Evolutionary conservation across 768 basidiomycete species (phyloP).

Genomic region (Collybia nuda): DNA sequence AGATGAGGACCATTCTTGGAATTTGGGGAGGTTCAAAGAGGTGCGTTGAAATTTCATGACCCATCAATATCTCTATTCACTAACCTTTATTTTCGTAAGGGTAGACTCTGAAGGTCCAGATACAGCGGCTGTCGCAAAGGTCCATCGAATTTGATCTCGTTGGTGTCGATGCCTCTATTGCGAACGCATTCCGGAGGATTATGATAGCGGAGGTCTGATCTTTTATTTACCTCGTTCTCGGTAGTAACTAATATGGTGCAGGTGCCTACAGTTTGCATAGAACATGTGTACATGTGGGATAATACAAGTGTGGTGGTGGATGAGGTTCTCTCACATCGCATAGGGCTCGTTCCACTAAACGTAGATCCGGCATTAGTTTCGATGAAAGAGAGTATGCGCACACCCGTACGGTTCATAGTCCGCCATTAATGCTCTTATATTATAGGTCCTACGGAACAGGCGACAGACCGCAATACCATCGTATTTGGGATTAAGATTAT

Average conservation of each 20-base stretch:
- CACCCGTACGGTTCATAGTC: background rate
- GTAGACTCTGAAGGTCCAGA: conserved; percentile 71
- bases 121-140: conserved; percentile 78
- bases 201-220: conserved; percentile 85
- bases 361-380: conserved; percentile 77
- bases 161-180: conserved; percentile 94
- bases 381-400: conserved; percentile 42
- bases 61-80: conserved; percentile 8
- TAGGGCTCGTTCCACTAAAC: conserved; percentile 89
- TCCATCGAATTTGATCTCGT: conserved; percentile 94
- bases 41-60: conserved; percentile 41
- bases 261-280: conserved; percentile 92
- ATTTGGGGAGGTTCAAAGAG: conserved; percentile 69
- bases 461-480: conserved; percentile 89
- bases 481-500: conserved; percentile 76
- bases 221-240: background rate
- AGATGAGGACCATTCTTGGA: conserved; percentile 84
- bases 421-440: background rate
- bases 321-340: conserved; percentile 89
- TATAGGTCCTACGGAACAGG: conserved; percentile 46
- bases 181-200: conserved; percentile 91
- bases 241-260: conserved; percentile 25
- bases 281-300: conserved; percentile 89
- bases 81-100: conserved; percentile 29
- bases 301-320: conserved; percentile 94